A percentile compares a stretch with the other conserved stretches of the same genome.
These are phyloP conservation scores for Suillus fuscotomentosus DNA, from an alignment of 768 basidiomycete genomes.

Conservation along the genomic window DNA sequence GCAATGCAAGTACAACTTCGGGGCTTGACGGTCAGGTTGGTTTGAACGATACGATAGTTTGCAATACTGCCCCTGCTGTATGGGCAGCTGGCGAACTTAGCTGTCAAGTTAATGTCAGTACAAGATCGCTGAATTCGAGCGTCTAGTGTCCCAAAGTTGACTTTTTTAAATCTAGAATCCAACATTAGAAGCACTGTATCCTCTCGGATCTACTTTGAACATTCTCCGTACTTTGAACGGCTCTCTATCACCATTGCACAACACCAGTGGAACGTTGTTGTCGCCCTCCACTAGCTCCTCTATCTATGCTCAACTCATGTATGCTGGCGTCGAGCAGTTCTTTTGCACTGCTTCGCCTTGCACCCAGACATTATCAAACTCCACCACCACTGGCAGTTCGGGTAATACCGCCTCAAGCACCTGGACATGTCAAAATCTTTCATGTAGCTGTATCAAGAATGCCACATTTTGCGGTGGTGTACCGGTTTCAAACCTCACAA, in stretches of 20 bases:
- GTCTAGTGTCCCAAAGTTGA: not conserved
- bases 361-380: conserved; percentile 48
- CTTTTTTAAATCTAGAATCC: conserved; percentile 57
- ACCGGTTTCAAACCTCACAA: conserved; percentile 46
- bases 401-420: conserved; percentile 40
- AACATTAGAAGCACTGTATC: conserved; percentile 75
- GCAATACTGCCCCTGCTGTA: conserved; percentile 67
- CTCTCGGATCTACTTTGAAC: conserved; percentile 68
- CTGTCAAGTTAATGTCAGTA: conserved; percentile 75
- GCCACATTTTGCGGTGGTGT: conserved; percentile 75
- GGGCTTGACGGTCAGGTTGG: conserved; percentile 28
- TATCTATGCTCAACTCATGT: conserved; percentile 71
- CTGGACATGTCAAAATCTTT: conserved; percentile 73
- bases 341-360: conserved; percentile 76
- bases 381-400: conserved; percentile 26
- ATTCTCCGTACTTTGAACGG: conserved; percentile 76
- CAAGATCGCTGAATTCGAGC: no score
- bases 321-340: conserved; percentile 86
- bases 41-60: conserved; percentile 67
- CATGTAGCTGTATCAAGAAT: conserved; percentile 68
- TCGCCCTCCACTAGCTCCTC: conserved; percentile 54
- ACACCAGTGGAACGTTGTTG: conserved; percentile 23
- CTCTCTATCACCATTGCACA: conserved; percentile 57
- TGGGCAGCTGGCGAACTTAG: conserved; percentile 83
- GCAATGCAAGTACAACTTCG: conserved; percentile 31